Conservation (phyloP, 164 flowering plant genomes). For the Kalanchoe fedtschenkoi region DNA sequence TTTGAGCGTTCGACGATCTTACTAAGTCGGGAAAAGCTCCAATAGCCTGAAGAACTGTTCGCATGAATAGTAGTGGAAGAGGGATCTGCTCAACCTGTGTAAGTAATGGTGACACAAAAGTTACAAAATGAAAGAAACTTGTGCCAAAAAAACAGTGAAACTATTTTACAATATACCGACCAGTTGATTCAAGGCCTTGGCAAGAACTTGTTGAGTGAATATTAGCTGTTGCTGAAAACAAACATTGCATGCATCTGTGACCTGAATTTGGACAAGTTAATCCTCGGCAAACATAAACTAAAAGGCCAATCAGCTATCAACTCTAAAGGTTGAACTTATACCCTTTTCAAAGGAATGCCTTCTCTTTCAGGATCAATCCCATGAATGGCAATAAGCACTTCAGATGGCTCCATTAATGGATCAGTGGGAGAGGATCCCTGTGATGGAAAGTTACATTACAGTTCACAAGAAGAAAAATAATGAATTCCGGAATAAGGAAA, state of each 20-base stretch:
- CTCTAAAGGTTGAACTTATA: constrained; percentile 4
- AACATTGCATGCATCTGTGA: constrained; percentile 97
- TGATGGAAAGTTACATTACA: neutral
- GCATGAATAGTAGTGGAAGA: constrained; percentile 90
- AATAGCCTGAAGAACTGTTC: constrained; percentile 88
- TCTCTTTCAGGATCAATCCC: constrained; percentile 92
- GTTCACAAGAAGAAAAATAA: neutral
- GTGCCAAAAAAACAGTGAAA: neutral
- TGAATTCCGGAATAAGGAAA: neutral
- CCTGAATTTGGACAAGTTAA: constrained; percentile 24
- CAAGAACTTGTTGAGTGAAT: constrained; percentile 92
- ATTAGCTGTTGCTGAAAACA: constrained; percentile 80
- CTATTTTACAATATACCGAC: constrained; percentile 27
- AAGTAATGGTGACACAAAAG: constrained; percentile 2
- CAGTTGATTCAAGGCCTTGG: constrained; percentile 89
- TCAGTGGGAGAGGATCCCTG: constrained; percentile 68
- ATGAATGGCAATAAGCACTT: constrained; percentile 87
- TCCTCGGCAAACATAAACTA: neutral
- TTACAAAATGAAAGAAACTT: neutral
- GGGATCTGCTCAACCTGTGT: constrained; percentile 96
- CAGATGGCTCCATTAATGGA: constrained; percentile 73
- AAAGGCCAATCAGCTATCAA: neutral
- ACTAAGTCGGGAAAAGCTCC: constrained; percentile 94
- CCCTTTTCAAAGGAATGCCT: constrained; percentile 89
- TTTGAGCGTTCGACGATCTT: constrained; percentile 13